Percentiles rank a stretch among this genome's conserved stretches.
Conservation (phyloP, 176 grass and related monocot genomes). For the Bolboschoenus planiculmis region DNA sequence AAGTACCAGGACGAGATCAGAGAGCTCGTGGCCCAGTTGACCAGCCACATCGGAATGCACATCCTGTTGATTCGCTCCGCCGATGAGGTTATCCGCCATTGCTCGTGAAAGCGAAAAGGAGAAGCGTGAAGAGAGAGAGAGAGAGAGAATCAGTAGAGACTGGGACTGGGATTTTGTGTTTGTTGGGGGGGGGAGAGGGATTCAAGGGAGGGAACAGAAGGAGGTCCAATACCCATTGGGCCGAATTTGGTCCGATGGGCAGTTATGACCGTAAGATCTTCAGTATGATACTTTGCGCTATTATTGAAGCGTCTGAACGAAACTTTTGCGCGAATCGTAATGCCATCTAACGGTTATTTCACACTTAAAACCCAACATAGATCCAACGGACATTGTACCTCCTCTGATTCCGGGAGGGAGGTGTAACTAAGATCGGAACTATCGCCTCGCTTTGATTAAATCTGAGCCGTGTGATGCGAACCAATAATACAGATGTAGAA, state of each 20-base stretch:
- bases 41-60: not conserved
- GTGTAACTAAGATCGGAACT: not conserved
- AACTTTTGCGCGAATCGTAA: too few relatives aligned
- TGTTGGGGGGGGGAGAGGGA: too few relatives aligned
- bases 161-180: not conserved
- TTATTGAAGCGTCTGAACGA: too few relatives aligned
- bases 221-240: too few relatives aligned
- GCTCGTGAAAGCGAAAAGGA: not conserved
- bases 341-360: too few relatives aligned
- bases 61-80: not conserved
- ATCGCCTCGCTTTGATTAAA: not conserved
- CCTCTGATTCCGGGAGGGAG: not conserved
- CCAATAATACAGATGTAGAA: not conserved
- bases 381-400: too few relatives aligned
- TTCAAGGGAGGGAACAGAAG: too few relatives aligned
- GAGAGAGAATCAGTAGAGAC: not conserved
- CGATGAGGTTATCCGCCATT: not conserved
- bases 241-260: too few relatives aligned
- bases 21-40: not conserved
- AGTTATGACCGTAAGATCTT: too few relatives aligned
- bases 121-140: too few relatives aligned
- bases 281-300: too few relatives aligned
- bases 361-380: too few relatives aligned
- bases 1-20: not conserved
- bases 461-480: not conserved